These are phyloP conservation scores for Sonneratia caseolaris DNA, from an alignment of 345 rosid genomes.

Conservation along the genomic window DNA sequence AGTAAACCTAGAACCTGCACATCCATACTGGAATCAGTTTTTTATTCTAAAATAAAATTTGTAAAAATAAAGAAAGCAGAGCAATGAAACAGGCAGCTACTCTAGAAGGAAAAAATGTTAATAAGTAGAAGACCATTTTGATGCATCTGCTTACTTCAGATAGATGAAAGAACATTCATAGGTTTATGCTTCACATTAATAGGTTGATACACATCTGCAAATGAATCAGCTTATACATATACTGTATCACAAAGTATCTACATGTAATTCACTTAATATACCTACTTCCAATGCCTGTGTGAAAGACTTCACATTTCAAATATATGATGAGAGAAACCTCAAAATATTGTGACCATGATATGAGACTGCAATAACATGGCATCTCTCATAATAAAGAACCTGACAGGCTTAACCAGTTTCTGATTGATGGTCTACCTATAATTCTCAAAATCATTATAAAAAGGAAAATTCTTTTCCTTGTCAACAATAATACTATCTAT, in stretches of 20 bases:
- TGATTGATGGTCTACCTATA: background rate
- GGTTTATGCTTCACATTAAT: background rate
- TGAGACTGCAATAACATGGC: background rate
- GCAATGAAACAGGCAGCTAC: too few species aligned
- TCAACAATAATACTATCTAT: background rate
- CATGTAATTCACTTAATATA: background rate
- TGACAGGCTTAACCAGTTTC: background rate
- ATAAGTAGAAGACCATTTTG: background rate
- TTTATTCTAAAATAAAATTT: too few species aligned
- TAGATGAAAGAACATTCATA: background rate
- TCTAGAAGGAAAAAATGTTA: background rate
- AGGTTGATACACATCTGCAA: background rate
- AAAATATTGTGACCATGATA: background rate
- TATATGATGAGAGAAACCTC: background rate
- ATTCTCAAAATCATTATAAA: slow-evolving; percentile 3
- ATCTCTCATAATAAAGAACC: background rate
- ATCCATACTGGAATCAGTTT: background rate
- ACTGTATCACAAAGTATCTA: background rate
- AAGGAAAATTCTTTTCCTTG: background rate
- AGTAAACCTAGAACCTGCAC: slow-evolving; percentile 75
- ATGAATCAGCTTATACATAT: background rate
- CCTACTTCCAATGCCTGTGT: background rate
- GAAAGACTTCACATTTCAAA: background rate
- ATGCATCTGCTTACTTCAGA: background rate
- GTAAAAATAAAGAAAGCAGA: too few species aligned